Conservation (phyloP, 495 filamentous ascomycete genomes). For the Aspergillus leporis region DNA sequence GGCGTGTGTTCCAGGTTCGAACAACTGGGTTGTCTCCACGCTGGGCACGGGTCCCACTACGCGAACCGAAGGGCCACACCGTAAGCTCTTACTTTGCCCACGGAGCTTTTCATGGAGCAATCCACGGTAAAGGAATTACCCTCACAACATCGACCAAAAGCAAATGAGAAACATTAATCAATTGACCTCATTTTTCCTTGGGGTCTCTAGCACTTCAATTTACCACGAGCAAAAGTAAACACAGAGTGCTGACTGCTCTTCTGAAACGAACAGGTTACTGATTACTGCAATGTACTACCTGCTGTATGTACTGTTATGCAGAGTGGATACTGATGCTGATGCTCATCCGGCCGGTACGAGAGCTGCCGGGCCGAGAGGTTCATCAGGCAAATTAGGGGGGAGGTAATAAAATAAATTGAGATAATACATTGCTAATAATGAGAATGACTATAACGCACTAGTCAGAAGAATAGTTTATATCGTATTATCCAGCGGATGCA, state of each 20-base stretch:
- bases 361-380: constrained; percentile 6
- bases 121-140: neutral
- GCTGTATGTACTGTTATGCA: constrained; percentile 6
- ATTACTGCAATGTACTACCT: constrained; percentile 2
- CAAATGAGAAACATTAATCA: neutral
- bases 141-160: neutral
- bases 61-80: constrained; percentile 11
- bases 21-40: constrained; percentile 23
- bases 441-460: neutral
- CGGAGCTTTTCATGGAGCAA: constrained; percentile 6
- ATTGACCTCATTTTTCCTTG: neutral
- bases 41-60: constrained; percentile 20
- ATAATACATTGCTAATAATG: neutral
- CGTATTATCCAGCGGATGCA: constrained; percentile 18
- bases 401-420: neutral
- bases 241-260: constrained; percentile 4
- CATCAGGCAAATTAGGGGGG: constrained; percentile 6
- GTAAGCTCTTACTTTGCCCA: constrained; percentile 10
- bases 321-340: constrained; percentile 1
- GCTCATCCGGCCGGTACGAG: neutral
- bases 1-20: constrained; percentile 26
- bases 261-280: neutral
- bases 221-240: neutral
- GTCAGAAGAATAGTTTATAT: neutral
- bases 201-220: neutral